Base-by-base conservation (phyloP, 1,284 basidiomycete genomes). In the Cryptococcus sp. region DNA sequence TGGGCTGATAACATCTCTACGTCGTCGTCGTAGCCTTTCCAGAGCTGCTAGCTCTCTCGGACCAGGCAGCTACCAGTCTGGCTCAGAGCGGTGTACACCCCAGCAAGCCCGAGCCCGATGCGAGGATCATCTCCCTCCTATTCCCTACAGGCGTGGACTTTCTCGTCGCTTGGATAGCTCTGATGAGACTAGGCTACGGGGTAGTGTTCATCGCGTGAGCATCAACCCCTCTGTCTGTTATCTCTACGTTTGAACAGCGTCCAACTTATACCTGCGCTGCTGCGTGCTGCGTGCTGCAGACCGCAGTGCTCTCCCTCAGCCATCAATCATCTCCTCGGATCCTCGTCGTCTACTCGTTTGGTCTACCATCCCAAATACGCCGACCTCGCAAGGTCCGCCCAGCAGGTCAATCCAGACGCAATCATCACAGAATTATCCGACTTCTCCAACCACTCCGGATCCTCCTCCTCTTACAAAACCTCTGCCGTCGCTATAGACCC, bases 141-240 rank as follows among this genome's bases (percentile, higher is more conserved):
- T 75, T 73, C 22, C 77, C 78, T 1, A 79, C 76, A 1, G 77
- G 77, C 0, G 41, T 77, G 41, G 78, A 78, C n/a, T 78, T 80
- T 53, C 65, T 80, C 17, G 57, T 73, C 4, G 67, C 71, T 20
- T 76, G 76, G 64, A 68, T 80, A 1, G 78, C 74, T 11, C 67
- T 78, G 44, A 76, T 77, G 70, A 51, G 72, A 10, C 49, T 79
- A 50, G 80, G 79, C 0, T 75, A 67, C 38, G 78, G 77, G 15
- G 77, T 78, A 3, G 71, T 80, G 11, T 73, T 80, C 35, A 71
- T 80, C 10, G 78, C 79, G 72, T 75, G 53, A 73, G 74, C 65
- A 11, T 10, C 11, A 35, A 6, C 10, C 7, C 16, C 25, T 50
- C 17, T 48, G 19, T 8, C 27, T 42, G 25, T 15, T 40, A n/a